Conservation (phyloP, 73 alveolate species). For the Strombidium stylifer region DNA sequence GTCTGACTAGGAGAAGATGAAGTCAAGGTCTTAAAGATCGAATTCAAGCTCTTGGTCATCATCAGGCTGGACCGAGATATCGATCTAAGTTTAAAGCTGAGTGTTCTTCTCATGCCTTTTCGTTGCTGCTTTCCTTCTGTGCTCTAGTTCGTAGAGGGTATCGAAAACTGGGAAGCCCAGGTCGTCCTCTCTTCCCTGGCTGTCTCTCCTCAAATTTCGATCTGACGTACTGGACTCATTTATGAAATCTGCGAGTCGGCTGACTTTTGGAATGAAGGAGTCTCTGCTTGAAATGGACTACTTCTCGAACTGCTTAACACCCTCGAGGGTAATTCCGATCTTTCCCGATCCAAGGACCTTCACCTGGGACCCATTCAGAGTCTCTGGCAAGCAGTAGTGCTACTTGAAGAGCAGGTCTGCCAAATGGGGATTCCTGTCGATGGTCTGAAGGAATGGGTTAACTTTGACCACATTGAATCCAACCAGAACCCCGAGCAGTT, state of each 20-base stretch:
- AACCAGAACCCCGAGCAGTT: slow-evolving; percentile 22
- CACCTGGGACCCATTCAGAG: too few species aligned
- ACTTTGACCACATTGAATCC: slow-evolving; percentile 30
- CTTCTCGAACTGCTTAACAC: slow-evolving; percentile 27
- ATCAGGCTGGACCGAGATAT: too few species aligned
- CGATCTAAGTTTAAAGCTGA: too few species aligned
- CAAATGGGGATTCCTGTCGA: slow-evolving; percentile 19
- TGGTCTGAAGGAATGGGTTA: slow-evolving; percentile 34
- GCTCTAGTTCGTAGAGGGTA: slow-evolving; percentile 31
- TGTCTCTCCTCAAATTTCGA: too few species aligned
- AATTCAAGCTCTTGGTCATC: too few species aligned
- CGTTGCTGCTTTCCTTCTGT: too few species aligned
- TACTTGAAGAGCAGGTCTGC: neutral
- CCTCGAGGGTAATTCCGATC: slow-evolving; percentile 16
- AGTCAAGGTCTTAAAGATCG: too few species aligned
- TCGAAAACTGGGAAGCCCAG: too few species aligned
- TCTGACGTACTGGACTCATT: neutral
- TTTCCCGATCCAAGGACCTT: neutral
- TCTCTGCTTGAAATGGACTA: neutral
- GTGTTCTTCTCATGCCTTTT: too few species aligned
- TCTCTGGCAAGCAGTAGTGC: too few species aligned
- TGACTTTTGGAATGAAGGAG: slow-evolving; percentile 24
- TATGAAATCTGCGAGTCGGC: neutral
- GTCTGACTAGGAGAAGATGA: too few species aligned
- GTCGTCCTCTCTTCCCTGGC: too few species aligned